A percentile compares a stretch with the other conserved stretches of the same genome.
Evolutionary conservation across 805 yeast species (phyloP).

Genomic region (Blastobotrys parvus): DNA sequence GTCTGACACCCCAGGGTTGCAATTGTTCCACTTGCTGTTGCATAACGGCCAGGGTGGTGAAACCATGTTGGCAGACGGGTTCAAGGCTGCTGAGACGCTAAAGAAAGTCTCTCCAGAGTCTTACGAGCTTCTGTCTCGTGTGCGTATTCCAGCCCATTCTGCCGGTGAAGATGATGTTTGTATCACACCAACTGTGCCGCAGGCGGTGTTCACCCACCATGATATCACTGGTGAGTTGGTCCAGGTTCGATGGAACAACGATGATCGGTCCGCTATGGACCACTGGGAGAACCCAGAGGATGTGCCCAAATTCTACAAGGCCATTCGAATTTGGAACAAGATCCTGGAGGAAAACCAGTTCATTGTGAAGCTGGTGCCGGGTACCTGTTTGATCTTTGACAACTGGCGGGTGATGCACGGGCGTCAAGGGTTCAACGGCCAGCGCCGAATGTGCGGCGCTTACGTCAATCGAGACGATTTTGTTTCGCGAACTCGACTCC

Average conservation of each 20-base stretch:
- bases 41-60: slow-evolving; percentile 61
- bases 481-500: slow-evolving; percentile 37
- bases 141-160: slow-evolving; percentile 61
- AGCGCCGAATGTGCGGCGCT: slow-evolving; percentile 65
- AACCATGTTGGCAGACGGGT: slow-evolving; percentile 60
- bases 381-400: slow-evolving; percentile 58
- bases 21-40: slow-evolving; percentile 53
- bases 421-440: slow-evolving; percentile 57
- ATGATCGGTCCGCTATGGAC: slow-evolving; percentile 58
- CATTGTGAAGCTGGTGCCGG: slow-evolving; percentile 51
- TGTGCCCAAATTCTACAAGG: slow-evolving; percentile 46
- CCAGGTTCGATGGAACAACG: slow-evolving; percentile 65
- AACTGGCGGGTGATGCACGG: slow-evolving; percentile 70
- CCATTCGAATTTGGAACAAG: slow-evolving; percentile 48
- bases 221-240: slow-evolving; percentile 39
- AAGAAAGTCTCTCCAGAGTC: slow-evolving; percentile 40
- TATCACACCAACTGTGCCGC: slow-evolving; percentile 47
- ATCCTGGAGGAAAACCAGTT: slow-evolving; percentile 47
- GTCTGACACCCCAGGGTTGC: slow-evolving; percentile 65
- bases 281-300: slow-evolving; percentile 35
- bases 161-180: slow-evolving; percentile 61
- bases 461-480: slow-evolving; percentile 63
- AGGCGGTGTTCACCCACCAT: slow-evolving; percentile 48
- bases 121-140: slow-evolving; percentile 40
- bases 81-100: slow-evolving; percentile 47